These are phyloP conservation scores for Neofusicoccum kwambonambiense DNA, from an alignment of 2,329 filamentous ascomycete genomes.

Conservation along the genomic window DNA sequence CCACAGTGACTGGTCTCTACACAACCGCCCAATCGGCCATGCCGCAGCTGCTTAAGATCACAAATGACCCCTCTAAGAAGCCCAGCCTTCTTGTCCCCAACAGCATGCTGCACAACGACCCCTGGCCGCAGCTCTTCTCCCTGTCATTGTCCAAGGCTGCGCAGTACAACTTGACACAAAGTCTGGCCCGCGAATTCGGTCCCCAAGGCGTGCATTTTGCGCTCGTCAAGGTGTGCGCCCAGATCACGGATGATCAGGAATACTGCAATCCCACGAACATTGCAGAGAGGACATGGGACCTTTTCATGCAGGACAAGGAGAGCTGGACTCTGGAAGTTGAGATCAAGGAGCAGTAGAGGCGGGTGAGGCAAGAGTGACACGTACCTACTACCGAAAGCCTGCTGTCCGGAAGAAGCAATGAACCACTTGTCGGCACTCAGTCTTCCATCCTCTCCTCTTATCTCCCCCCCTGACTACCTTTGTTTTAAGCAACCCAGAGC, in stretches of 20 bases:
- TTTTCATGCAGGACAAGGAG: constrained; percentile 43
- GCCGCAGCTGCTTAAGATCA: constrained; percentile 34
- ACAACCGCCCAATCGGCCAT: constrained; percentile 48
- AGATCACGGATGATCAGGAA: constrained; percentile 42
- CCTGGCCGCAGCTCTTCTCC: constrained; percentile 48
- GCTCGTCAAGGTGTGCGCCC: constrained; percentile 47
- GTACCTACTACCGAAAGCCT: no score
- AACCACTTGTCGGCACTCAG: no score
- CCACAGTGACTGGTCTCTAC: constrained; percentile 51
- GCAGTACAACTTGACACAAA: constrained; percentile 51
- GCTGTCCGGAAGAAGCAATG: no score
- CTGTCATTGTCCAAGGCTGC: constrained; percentile 53
- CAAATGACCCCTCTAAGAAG: constrained; percentile 28
- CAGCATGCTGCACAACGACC: constrained; percentile 48
- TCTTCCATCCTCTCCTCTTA: no score
- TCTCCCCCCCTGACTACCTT: no score
- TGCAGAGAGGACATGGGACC: constrained; percentile 44
- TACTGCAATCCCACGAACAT: constrained; percentile 48
- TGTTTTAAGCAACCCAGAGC: no score
- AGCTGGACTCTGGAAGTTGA: constrained; percentile 41
- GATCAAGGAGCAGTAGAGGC: constrained; percentile 27
- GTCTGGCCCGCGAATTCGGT: constrained; percentile 42
- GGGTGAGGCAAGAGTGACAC: background rate
- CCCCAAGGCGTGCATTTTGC: constrained; percentile 48
- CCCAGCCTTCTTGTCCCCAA: constrained; percentile 52